These are phyloP conservation scores for Haplographium delicatum DNA, from an alignment of 495 filamentous ascomycete genomes.

Conservation along the genomic window DNA sequence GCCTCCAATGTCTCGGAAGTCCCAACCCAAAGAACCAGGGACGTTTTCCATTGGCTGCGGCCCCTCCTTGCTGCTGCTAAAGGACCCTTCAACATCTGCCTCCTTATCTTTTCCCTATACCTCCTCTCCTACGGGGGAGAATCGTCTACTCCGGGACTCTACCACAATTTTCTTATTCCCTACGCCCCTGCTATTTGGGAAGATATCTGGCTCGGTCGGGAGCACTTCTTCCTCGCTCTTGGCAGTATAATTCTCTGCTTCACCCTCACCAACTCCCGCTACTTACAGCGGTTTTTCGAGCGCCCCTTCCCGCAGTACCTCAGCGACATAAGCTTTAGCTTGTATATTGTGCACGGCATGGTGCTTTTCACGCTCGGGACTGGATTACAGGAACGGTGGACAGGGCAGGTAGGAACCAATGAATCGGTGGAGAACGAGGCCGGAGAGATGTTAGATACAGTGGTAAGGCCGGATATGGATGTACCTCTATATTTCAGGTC, in stretches of 20 bases:
- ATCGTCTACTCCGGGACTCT: slow-evolving; percentile 1
- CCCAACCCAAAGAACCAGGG: too few relatives aligned
- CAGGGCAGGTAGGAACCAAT: background rate
- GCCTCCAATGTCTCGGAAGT: too few relatives aligned
- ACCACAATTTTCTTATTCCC: slow-evolving; percentile 19
- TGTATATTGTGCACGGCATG: slow-evolving; percentile 53
- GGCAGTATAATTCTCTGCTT: slow-evolving; percentile 50
- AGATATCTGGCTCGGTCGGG: slow-evolving; percentile 26
- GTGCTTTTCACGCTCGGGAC: slow-evolving; percentile 46
- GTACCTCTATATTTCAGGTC: background rate
- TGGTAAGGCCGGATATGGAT: slow-evolving; percentile 1
- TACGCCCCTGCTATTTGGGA: background rate
- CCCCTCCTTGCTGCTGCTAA: background rate
- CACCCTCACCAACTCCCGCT: slow-evolving; percentile 43
- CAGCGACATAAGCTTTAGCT: slow-evolving; percentile 50
- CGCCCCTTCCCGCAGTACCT: slow-evolving; percentile 53
- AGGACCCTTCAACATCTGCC: too few relatives aligned
- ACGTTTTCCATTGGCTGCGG: too few relatives aligned
- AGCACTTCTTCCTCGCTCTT: slow-evolving; percentile 49
- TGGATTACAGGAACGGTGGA: slow-evolving; percentile 4
- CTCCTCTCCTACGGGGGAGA: slow-evolving; percentile 35
- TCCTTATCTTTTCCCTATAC: slow-evolving; percentile 17
- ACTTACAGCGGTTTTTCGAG: slow-evolving; percentile 47
- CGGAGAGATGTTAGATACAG: slow-evolving; percentile 1
- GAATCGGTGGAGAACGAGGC: slow-evolving; percentile 8